Base-by-base conservation (phyloP, 1,284 basidiomycete species). In the Boletus mariae region DNA sequence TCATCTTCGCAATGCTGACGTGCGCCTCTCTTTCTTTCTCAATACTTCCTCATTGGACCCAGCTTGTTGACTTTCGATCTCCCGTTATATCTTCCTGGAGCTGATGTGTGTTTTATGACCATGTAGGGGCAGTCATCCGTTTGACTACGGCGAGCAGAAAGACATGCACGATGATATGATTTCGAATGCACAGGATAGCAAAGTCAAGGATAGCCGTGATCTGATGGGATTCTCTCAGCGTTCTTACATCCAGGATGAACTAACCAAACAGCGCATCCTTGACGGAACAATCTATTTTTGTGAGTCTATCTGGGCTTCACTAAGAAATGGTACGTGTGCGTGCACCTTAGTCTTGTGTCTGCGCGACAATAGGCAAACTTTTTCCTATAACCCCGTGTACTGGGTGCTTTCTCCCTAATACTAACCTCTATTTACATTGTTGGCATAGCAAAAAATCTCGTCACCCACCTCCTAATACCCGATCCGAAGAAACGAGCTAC, bases 1-100 rank as follows among this genome's bases (percentile, higher is more conserved):
- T 89, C 50, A 71, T 92, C 52, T 91, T 84, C 60, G 83, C 90
- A 56, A 91, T 92, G 87, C 74, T 92, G 48, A 79, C 80, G 89
- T 90, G 71, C 57, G 86, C 77, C 32, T 11, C 13, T 34, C 12
- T 34, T 5, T 20, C 41, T 41, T 6, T 41, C 44, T 26, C 41
- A 29, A 35, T 26, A 5, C 9, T 17, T n/a, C 23, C 52, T 42
- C 34, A 38, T 38, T 11, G 34, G 29, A 45, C 25, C 25, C 5
- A 48, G 29, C 47, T 34, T 41, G 8, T 45, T 48, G 46, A 46
- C 20, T 29, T 42, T 44, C 11, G 15, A 49, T 45, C 29, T 45
- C 29, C 26, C 5, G 11, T 11, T 11, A 20, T 20, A 10, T 43
- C 20, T 59, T 52, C 38, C 29, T 37, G 32, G 46, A 46, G 46